A percentile compares a stretch with the other conserved stretches of the same genome.
phyloP scores from a whole-genome alignment of 108 stramenopile species.

The Parmales sp. region DNA sequence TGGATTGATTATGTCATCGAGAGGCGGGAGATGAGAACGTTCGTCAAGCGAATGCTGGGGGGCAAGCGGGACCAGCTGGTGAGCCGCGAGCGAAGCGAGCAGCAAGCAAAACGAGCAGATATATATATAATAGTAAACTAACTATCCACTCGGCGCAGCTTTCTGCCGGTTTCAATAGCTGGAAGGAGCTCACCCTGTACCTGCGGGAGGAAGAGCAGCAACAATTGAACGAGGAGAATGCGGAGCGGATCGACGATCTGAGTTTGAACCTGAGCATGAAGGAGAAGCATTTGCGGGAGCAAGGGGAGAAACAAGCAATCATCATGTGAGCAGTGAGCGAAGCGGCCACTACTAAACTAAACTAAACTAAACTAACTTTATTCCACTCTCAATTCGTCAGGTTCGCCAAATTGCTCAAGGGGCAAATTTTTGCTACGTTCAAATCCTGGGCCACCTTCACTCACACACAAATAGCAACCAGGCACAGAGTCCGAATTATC shows the following conservation, averaged over 20 bases:
- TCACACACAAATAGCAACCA: not conserved
- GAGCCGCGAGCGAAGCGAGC: too few species aligned
- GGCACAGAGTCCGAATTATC: not conserved
- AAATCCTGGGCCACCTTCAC: not conserved
- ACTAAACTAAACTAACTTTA: not conserved
- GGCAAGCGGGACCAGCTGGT: not conserved
- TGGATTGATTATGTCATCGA: constrained; percentile 5
- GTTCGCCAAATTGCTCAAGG: not conserved
- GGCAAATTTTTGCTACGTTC: not conserved
- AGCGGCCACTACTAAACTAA: not conserved
- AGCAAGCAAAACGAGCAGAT: too few species aligned
- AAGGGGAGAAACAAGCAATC: not conserved
- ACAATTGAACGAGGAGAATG: not conserved
- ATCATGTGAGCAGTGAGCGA: not conserved
- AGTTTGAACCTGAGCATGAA: not conserved
- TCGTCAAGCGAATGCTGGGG: not conserved
- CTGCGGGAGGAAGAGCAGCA: not conserved
- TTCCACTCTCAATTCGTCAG: not conserved
- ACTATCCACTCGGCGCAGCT: too few species aligned
- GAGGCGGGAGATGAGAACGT: not conserved
- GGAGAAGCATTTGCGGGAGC: not conserved
- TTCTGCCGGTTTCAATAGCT: not conserved
- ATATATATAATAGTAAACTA: too few species aligned
- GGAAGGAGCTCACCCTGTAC: not conserved
- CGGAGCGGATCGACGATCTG: not conserved